Conservation (phyloP, 2,329 filamentous ascomycete genomes). For the Cladosporium sp. region DNA sequence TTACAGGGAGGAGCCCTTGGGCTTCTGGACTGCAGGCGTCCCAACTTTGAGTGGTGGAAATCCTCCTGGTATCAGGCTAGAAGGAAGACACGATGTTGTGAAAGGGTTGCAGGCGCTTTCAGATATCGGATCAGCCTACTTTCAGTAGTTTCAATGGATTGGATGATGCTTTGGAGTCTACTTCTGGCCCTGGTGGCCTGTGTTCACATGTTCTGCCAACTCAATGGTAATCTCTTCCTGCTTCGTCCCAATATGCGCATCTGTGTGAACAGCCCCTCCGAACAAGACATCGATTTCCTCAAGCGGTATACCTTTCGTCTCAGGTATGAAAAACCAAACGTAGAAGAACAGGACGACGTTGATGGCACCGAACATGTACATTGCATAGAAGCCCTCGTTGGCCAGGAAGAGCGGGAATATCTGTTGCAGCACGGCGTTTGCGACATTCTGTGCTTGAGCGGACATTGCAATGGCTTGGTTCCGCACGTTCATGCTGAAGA, state of each 20-base stretch:
- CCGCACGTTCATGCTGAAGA: conserved; percentile 11
- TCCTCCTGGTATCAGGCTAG: too few relatives aligned
- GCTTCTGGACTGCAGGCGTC: too few relatives aligned
- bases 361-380: conserved; percentile 41
- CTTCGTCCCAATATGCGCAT: conserved; percentile 5
- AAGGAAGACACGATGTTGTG: too few relatives aligned
- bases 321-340: conserved; percentile 45
- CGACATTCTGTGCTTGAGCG: conserved; percentile 5
- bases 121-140: too few relatives aligned
- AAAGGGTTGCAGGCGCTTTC: too few relatives aligned
- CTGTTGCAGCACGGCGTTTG: conserved; percentile 3
- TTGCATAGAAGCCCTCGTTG: conserved; percentile 10
- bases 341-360: conserved; percentile 47
- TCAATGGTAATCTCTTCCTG: conserved; percentile 1
- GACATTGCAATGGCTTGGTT: conserved; percentile 6
- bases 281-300: conserved; percentile 47
- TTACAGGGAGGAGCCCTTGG: too few relatives aligned
- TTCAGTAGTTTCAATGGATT: too few relatives aligned
- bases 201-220: background rate
- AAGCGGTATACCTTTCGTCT: conserved; percentile 47
- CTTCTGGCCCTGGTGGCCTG: background rate
- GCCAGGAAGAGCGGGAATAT: conserved; percentile 12
- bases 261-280: conserved; percentile 34
- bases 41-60: too few relatives aligned
- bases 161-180: background rate